These are phyloP conservation scores for Calonectria henricotiae DNA, from an alignment of 2,329 filamentous ascomycete species.

Conservation along the genomic window DNA sequence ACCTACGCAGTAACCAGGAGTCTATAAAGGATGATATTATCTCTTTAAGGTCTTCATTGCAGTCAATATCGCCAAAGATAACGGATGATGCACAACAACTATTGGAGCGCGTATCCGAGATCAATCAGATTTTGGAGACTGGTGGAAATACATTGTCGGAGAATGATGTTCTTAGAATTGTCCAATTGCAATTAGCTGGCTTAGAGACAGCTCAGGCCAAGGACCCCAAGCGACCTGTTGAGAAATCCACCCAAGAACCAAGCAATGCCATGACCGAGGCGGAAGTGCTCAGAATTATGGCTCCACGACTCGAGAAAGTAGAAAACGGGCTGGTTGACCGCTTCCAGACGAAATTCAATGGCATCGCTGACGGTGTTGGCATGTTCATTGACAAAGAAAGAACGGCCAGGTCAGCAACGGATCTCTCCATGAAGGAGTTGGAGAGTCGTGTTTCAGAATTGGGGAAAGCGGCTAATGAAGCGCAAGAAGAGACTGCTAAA, in stretches of 20 bases:
- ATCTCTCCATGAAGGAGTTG: slow-evolving; percentile 35
- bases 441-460: slow-evolving; percentile 21
- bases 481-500: slow-evolving; percentile 6
- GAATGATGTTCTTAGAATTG: slow-evolving; percentile 1
- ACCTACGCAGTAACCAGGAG: background rate
- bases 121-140: background rate
- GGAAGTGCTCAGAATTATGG: slow-evolving; percentile 34
- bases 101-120: background rate
- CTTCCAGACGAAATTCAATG: slow-evolving; percentile 6
- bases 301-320: slow-evolving; percentile 28
- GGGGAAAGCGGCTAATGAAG: slow-evolving; percentile 12
- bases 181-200: background rate
- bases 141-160: background rate
- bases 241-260: background rate
- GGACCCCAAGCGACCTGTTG: background rate
- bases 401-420: slow-evolving; percentile 30
- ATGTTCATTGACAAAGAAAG: slow-evolving; percentile 48
- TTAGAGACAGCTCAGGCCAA: background rate
- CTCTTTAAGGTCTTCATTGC: background rate
- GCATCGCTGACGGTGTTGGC: slow-evolving; percentile 40
- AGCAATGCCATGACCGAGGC: slow-evolving; percentile 29
- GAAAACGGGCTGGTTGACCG: slow-evolving; percentile 35
- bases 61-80: background rate
- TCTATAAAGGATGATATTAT: background rate
- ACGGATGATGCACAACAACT: background rate